Base-by-base conservation (phyloP, 352 stramenopile genomes). In the Phytophthora sansomeana region DNA sequence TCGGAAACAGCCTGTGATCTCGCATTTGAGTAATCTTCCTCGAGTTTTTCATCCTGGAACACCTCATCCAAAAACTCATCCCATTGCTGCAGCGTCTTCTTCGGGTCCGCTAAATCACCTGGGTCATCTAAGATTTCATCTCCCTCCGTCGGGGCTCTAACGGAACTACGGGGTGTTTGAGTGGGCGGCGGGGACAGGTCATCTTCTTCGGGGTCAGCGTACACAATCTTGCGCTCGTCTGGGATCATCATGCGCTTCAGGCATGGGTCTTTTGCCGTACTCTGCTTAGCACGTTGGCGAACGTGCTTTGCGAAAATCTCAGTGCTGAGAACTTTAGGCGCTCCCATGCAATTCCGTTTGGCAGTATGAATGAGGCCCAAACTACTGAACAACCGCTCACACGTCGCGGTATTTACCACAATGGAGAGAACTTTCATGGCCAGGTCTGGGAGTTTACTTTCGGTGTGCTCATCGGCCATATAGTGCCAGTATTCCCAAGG, bases 401-500 rank as follows among this genome's bases (percentile, higher is more conserved):
- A 62, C 2, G 54, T 62, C 7, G 54, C 42, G 6, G 42, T 46
- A n/a, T 47, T 62, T 4, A 62, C 54, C 8, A 42, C 54, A 29
- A 62, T 53, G 0, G 54, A 62, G 21, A 62, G 33, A n/a, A 62
- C 38, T 16, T 42, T 33, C 4, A 62, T 6, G 8, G 54, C 54
- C 9, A 62, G 21, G 2, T 62, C 24, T 43, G 54, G 54, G 0
- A 62, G 54, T 5, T 29, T 35, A 6, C 41, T 48, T 1, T 36
- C 33, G 1, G 54, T 29, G 14, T 53, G 11, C 32, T 62, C 54
- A n/a, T 30, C 32, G 3, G 29, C 30, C 21, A 62, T 33, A 14
- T 43, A 62, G 4, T 62, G 29, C 30, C 41, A 53, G 42, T 47
- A 53, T 16, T 62, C 41, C 19, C 9, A 62, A 14, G 54, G 54